A percentile compares a stretch with the other conserved stretches of the same genome.
These are phyloP conservation scores for Scedosporium boydii DNA, from an alignment of 2,329 filamentous ascomycete genomes.

Conservation along the genomic window DNA sequence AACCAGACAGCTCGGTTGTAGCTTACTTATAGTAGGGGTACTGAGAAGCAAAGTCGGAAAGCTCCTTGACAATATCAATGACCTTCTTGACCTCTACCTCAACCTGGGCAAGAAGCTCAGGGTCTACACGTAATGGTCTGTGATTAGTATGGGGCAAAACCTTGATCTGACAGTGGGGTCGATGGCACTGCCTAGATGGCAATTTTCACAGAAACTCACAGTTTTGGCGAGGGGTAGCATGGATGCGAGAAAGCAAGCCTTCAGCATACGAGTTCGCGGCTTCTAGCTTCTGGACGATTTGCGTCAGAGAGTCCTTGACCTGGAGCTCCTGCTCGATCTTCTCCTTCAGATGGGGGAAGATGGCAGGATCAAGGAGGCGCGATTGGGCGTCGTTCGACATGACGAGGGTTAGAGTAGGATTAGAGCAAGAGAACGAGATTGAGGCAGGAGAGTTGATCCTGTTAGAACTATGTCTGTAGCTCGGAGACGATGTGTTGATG, in stretches of 20 bases:
- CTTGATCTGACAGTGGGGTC: background rate
- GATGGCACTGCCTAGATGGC: background rate
- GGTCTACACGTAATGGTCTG: constrained; percentile 38
- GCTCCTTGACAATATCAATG: constrained; percentile 57
- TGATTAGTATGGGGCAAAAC: background rate
- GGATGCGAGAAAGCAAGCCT: constrained; percentile 77
- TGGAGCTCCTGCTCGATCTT: constrained; percentile 82
- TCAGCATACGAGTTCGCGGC: constrained; percentile 74
- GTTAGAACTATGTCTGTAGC: background rate
- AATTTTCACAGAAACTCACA: constrained; percentile 28
- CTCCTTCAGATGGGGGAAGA: constrained; percentile 79
- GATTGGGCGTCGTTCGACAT: constrained; percentile 21
- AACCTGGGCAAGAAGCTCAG: constrained; percentile 58
- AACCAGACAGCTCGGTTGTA: background rate
- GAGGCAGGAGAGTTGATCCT: background rate
- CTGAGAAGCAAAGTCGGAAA: constrained; percentile 66
- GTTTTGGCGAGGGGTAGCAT: constrained; percentile 65
- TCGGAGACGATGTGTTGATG: no score
- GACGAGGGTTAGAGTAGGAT: constrained; percentile 1
- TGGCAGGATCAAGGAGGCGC: constrained; percentile 56
- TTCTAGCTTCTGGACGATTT: constrained; percentile 73
- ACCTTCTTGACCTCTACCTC: constrained; percentile 65
- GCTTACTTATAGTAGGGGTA: constrained; percentile 91
- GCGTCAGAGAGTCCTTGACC: constrained; percentile 73
- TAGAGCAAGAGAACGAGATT: background rate